Percentiles rank a stretch among this genome's conserved stretches.
Evolutionary conservation across 257 asterid genomes (phyloP).

Genomic region (Plectranthus barbatus): DNA sequence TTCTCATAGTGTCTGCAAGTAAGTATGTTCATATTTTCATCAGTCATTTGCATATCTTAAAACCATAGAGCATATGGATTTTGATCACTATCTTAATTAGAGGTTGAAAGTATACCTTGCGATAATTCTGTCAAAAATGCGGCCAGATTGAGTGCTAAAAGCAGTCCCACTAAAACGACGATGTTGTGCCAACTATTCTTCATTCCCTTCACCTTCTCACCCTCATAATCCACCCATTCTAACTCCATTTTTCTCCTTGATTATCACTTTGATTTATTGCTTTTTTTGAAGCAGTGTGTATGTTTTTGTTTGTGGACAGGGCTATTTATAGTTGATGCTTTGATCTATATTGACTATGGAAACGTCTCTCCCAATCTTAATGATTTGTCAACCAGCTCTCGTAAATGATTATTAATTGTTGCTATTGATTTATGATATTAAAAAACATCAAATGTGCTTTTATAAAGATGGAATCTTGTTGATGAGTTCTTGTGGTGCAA

Average conservation of each 20-base stretch:
- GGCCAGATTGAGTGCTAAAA: conserved; percentile 20
- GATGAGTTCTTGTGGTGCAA: conserved; percentile 25
- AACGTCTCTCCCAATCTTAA: not conserved
- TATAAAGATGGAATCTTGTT: not conserved
- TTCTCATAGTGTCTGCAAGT: conserved; percentile 18
- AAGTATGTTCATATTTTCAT: not conserved
- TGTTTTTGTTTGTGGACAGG: not conserved
- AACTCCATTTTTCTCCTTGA: conserved; percentile 16
- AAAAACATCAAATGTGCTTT: not conserved
- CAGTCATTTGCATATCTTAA: not conserved
- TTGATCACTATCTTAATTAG: no score
- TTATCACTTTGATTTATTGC: not conserved
- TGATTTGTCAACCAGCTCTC: not conserved
- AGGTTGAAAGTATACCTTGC: conserved; percentile 2
- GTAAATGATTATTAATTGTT: not conserved
- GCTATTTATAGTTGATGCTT: conserved; percentile 15
- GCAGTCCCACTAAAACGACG: conserved; percentile 11
- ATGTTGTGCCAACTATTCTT: not conserved
- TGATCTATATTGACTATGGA: not conserved
- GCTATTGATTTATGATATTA: not conserved
- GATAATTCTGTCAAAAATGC: conserved; percentile 17
- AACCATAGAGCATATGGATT: no score
- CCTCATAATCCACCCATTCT: not conserved
- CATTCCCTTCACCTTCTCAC: not conserved
- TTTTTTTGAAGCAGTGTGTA: not conserved